Evolutionary conservation across 2,329 filamentous ascomycete species (phyloP), one percentile per base, ranked within the genome.

Genomic region (Bipolaris bicolor): DNA sequence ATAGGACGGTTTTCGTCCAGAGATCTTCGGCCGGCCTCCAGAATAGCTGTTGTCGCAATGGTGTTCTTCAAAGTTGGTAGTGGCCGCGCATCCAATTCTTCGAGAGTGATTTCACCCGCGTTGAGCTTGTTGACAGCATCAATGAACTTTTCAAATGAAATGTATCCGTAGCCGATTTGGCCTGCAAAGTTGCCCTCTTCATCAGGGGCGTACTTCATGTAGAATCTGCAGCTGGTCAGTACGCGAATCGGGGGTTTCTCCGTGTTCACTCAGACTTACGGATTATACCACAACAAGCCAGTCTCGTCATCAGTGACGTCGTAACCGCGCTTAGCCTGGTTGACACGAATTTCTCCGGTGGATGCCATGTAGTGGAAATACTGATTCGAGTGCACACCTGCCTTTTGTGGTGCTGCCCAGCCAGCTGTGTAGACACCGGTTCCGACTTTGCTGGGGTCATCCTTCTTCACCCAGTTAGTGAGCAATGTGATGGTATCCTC

Each of bases 131-230:
- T 87, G 73, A 92, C 92, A 11, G 89, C 92, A 75, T 97, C 92
- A 48, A 97, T 88, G 77, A 97, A 97, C 79, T 97, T 97, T 81
- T 97, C 93, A 71, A 97, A 93, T 18, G 90, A 95, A 57, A 97
- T 86, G 78, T 97, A 97, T 33, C 93, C 93, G 75, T 97, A 97
- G 22, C 93, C 93, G 6, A 87, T 89, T 80, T 97, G 93, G 34
- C 93, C 93, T 52, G 87, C 88, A 76, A 97, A 97, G 79, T 97
- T 96, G 52, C 93, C 94, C 76, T 96, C 91, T 80, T 97, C 93
- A 71, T 97, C 92, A 18, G 93, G 92, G 11, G 92, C 91, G 71
- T 97, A 97, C 69, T 90, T 89, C 92, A 96, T 96, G 79, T 96
- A 96, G 79, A 96, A 96, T 13, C 82, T 83, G 34, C 3, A 33